These are phyloP conservation scores for Cladosporium sp. DNA, from an alignment of 2,329 filamentous ascomycete species.

Conservation along the genomic window DNA sequence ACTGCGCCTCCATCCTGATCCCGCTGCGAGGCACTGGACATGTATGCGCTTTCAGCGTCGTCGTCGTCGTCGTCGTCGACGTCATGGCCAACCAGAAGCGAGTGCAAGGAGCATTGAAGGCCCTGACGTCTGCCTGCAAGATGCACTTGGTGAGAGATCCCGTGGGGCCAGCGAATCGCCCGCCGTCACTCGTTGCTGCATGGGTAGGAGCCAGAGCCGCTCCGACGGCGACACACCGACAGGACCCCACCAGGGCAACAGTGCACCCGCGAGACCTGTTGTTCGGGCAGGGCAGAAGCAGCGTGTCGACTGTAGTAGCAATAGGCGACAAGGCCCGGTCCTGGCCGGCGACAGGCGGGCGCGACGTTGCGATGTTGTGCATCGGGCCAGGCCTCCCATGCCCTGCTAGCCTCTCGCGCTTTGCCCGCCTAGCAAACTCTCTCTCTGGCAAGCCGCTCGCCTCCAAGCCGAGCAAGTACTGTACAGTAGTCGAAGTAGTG, in stretches of 20 bases:
- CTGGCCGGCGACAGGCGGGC: neutral
- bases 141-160: neutral
- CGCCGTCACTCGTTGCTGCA: no score
- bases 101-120: no score
- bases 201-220: no score
- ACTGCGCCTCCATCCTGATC: no score
- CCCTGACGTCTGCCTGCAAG: no score
- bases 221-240: no score
- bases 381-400: neutral
- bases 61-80: neutral
- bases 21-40: no score
- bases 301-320: no score
- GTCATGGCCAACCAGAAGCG: neutral
- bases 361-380: slow-evolving; percentile 1
- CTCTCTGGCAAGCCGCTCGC: neutral
- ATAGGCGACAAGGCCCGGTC: neutral
- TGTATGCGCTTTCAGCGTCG: neutral
- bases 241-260: no score
- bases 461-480: neutral
- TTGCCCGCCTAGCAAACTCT: neutral
- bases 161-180: neutral
- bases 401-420: neutral
- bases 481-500: no score
- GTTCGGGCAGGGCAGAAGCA: no score
- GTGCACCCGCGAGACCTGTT: no score